phyloP scores from a whole-genome alignment of 179 eudicot genomes.

The Vitellaria paradoxa region DNA sequence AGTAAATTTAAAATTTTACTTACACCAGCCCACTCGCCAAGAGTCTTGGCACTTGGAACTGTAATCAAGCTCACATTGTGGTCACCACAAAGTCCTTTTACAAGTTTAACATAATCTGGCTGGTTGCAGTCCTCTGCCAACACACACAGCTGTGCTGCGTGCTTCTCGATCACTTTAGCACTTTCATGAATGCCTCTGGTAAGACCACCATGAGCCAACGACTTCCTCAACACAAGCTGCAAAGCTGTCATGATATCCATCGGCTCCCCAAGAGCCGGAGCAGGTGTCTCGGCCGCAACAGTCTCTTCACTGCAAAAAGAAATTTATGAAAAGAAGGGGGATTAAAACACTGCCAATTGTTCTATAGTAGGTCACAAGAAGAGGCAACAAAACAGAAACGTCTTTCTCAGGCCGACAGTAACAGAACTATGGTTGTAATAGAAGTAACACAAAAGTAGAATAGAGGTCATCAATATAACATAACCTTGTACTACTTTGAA shows the following conservation, averaged over 20 bases:
- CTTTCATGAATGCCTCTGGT: slow-evolving; percentile 51
- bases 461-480: background rate
- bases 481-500: background rate
- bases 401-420: background rate
- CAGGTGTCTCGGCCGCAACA: slow-evolving; percentile 29
- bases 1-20: slow-evolving; percentile 12
- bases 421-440: background rate
- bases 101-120: slow-evolving; percentile 48
- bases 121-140: slow-evolving; percentile 63
- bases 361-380: background rate
- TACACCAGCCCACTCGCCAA: slow-evolving; percentile 66
- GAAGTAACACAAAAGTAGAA: background rate
- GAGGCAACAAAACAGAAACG: background rate
- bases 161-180: slow-evolving; percentile 59
- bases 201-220: slow-evolving; percentile 54
- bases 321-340: too few species aligned
- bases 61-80: slow-evolving; percentile 45
- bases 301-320: slow-evolving; percentile 43
- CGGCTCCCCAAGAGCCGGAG: slow-evolving; percentile 46
- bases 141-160: slow-evolving; percentile 48
- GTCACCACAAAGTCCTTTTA: slow-evolving; percentile 55
- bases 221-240: slow-evolving; percentile 50
- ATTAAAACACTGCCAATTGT: background rate
- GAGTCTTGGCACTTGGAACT: slow-evolving; percentile 55
- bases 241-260: slow-evolving; percentile 57